Evolutionary conservation across 2,329 filamentous ascomycete species (phyloP).

Genomic region (Epichloe elymi): DNA sequence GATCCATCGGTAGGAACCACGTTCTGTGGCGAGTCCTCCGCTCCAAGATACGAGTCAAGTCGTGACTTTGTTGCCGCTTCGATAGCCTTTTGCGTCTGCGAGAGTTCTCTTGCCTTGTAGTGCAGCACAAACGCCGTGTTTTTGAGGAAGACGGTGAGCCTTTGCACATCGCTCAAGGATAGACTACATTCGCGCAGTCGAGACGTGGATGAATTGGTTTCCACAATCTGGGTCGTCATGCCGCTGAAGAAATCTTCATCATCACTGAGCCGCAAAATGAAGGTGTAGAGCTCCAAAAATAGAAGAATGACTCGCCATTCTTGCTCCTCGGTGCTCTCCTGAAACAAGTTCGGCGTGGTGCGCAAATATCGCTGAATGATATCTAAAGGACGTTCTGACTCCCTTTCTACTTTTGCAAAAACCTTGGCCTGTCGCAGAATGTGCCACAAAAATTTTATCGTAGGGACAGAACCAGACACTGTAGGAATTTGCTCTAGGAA

Average conservation of each 20-base stretch:
- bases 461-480: constrained; percentile 42
- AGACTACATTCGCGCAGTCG: constrained; percentile 53
- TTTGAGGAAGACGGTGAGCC: constrained; percentile 73
- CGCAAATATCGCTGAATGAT: constrained; percentile 20
- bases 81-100: constrained; percentile 15
- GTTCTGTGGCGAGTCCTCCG: background rate
- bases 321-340: constrained; percentile 18
- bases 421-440: constrained; percentile 33
- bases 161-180: constrained; percentile 54
- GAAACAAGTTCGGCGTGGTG: constrained; percentile 14
- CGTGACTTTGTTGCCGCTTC: constrained; percentile 13
- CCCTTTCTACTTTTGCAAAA: constrained; percentile 19
- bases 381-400: constrained; percentile 16
- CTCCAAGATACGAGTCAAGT: constrained; percentile 17
- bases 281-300: constrained; percentile 89
- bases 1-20: background rate
- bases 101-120: constrained; percentile 60
- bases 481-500: constrained; percentile 44
- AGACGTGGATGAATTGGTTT: constrained; percentile 28
- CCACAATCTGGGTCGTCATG: constrained; percentile 26
- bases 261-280: constrained; percentile 83
- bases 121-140: constrained; percentile 82
- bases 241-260: constrained; percentile 85
- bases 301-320: constrained; percentile 86
- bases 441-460: constrained; percentile 65